A percentile compares a stretch with the other conserved stretches of the same genome.
Evolutionary conservation across 2,329 filamentous ascomycete genomes (phyloP).

Genomic region (Arachnomyces sp.): DNA sequence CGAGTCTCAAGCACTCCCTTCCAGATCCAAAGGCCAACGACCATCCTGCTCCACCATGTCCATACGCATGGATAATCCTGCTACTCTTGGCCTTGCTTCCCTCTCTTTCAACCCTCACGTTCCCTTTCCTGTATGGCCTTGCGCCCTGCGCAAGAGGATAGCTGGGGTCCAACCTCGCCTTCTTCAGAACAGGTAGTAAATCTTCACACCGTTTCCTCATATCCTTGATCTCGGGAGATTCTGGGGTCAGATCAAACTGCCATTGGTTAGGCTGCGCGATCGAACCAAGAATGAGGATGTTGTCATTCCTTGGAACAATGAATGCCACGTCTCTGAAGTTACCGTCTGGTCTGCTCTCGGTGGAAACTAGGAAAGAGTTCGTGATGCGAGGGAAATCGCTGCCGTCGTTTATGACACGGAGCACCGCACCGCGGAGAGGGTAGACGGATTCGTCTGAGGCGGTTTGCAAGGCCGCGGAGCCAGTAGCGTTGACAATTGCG

Average conservation of each 20-base stretch:
- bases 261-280: constrained; percentile 31
- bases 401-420: constrained; percentile 41
- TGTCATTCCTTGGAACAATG: constrained; percentile 38
- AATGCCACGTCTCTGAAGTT: constrained; percentile 17
- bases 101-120: constrained; percentile 39
- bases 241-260: constrained; percentile 31
- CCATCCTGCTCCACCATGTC: constrained; percentile 40
- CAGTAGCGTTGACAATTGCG: constrained; percentile 39
- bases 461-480: constrained; percentile 36
- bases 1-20: background rate
- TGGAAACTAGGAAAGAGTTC: constrained; percentile 33
- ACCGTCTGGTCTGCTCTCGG: constrained; percentile 18
- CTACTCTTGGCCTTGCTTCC: constrained; percentile 17
- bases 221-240: constrained; percentile 31
- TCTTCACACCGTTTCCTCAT: constrained; percentile 38
- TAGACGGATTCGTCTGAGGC: constrained; percentile 35
- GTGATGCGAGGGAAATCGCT: constrained; percentile 34
- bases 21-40: constrained; percentile 5
- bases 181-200: constrained; percentile 35
- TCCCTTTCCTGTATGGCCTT: constrained; percentile 32
- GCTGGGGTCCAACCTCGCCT: constrained; percentile 31
- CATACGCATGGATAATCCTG: constrained; percentile 38
- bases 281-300: constrained; percentile 36
- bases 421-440: constrained; percentile 37
- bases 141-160: constrained; percentile 39